phyloP scores from a whole-genome alignment of 2,329 filamentous ascomycete species.

The Botrytis galanthina region DNA sequence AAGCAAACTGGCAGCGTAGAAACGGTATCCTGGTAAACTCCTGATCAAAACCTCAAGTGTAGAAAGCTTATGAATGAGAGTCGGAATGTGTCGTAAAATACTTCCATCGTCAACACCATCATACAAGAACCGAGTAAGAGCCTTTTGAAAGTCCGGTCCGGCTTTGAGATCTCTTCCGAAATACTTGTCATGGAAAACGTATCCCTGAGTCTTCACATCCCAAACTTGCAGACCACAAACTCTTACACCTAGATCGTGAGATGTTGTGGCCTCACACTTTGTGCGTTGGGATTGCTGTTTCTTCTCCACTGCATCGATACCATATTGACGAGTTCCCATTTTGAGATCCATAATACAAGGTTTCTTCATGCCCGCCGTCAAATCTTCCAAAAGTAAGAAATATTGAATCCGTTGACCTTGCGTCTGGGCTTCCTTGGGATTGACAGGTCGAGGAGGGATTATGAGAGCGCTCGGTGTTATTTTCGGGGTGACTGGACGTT shows the following conservation, averaged over 20 bases:
- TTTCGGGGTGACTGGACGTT: background rate
- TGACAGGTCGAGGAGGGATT: slow-evolving; percentile 55
- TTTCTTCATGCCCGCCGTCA: slow-evolving; percentile 93
- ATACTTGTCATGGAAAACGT: slow-evolving; percentile 98
- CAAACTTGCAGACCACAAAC: slow-evolving; percentile 96
- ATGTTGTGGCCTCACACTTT: slow-evolving; percentile 92
- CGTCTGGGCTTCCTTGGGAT: slow-evolving; percentile 73
- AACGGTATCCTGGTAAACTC: slow-evolving; percentile 78
- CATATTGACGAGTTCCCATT: slow-evolving; percentile 97
- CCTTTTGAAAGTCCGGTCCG: slow-evolving; percentile 83
- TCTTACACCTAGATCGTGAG: slow-evolving; percentile 83
- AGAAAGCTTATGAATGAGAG: slow-evolving; percentile 78
- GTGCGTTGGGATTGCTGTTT: slow-evolving; percentile 90
- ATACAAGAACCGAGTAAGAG: slow-evolving; percentile 84
- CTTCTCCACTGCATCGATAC: slow-evolving; percentile 85
- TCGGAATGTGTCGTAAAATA: slow-evolving; percentile 81
- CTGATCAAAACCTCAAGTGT: slow-evolving; percentile 81
- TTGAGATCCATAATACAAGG: slow-evolving; percentile 97
- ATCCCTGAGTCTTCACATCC: slow-evolving; percentile 79
- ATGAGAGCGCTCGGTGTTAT: slow-evolving; percentile 5
- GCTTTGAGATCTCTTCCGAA: slow-evolving; percentile 86
- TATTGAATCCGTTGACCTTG: slow-evolving; percentile 74
- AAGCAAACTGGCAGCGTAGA: slow-evolving; percentile 91
- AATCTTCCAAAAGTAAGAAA: slow-evolving; percentile 88
- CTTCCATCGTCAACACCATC: slow-evolving; percentile 80